These are phyloP conservation scores for Haematococcus lacustris DNA, from an alignment of 139 green algal genomes.

Conservation along the genomic window DNA sequence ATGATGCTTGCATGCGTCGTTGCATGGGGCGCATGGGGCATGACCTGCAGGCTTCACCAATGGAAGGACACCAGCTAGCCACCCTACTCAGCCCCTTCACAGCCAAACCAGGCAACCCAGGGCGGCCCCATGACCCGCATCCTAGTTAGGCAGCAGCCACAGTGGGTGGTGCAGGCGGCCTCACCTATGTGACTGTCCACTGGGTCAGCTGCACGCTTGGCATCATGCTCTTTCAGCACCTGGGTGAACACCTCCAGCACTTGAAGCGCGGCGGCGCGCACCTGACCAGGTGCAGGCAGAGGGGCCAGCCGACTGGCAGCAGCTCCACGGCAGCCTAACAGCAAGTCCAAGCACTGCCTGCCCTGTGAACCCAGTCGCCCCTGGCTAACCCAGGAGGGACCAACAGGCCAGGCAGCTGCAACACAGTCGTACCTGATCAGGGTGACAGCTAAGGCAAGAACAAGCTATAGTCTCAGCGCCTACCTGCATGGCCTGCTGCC, in stretches of 20 bases:
- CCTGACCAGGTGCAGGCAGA: background rate
- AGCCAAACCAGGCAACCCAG: background rate
- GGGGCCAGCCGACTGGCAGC: background rate
- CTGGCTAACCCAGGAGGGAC: background rate
- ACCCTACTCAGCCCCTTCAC: background rate
- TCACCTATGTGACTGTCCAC: background rate
- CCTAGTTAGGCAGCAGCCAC: background rate
- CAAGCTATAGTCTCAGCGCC: background rate
- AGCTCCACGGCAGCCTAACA: background rate
- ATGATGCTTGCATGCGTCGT: too few species aligned
- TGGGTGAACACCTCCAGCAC: slow-evolving; percentile 45
- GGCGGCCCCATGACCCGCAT: background rate
- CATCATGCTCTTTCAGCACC: slow-evolving; percentile 25
- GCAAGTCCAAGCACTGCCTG: background rate
- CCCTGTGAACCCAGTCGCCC: background rate
- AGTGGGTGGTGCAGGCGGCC: background rate
- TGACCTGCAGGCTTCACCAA: background rate
- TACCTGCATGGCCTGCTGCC: background rate
- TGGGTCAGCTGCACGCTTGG: slow-evolving; percentile 4
- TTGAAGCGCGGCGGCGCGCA: slow-evolving; percentile 5
- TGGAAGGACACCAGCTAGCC: background rate
- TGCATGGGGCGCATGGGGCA: too few species aligned
- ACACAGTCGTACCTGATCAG: background rate
- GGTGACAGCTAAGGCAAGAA: background rate
- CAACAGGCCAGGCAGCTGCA: background rate